These are phyloP conservation scores for Platanus orientalis DNA, from an alignment of 164 flowering plant genomes.

Conservation along the genomic window DNA sequence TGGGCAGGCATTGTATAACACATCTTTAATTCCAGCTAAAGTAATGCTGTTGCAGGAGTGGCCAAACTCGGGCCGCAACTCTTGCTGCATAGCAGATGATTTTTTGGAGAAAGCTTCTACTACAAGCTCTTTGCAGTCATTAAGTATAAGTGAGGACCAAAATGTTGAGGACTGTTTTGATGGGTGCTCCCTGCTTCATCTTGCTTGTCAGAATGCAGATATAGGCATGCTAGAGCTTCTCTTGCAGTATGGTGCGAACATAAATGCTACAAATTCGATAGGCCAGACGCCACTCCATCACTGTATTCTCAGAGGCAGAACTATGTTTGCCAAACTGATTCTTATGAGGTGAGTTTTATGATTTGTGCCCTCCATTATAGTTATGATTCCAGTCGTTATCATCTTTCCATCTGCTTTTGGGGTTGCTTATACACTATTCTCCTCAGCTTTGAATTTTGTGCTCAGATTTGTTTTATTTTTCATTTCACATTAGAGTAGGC, in stretches of 20 bases:
- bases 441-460: no score
- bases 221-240: no score
- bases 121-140: constrained; percentile 26
- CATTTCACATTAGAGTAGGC: no score
- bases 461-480: no score
- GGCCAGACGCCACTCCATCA: constrained; percentile 60
- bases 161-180: constrained; percentile 38
- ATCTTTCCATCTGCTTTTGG: no score
- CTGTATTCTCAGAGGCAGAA: constrained; percentile 35
- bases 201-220: constrained; percentile 76
- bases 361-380: no score
- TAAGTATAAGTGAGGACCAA: constrained; percentile 23
- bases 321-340: constrained; percentile 22
- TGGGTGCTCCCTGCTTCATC: constrained; percentile 72
- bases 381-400: no score
- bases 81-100: constrained; percentile 25
- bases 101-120: constrained; percentile 24
- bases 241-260: constrained; percentile 64
- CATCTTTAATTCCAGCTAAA: constrained; percentile 39
- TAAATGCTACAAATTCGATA: constrained; percentile 42
- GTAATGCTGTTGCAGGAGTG: constrained; percentile 63
- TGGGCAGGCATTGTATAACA: constrained; percentile 33
- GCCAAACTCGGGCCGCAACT: constrained; percentile 23
- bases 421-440: no score
- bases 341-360: no score